These are phyloP conservation scores for Cyclotella baltica DNA, from an alignment of 108 stramenopile species.

Conservation along the genomic window DNA sequence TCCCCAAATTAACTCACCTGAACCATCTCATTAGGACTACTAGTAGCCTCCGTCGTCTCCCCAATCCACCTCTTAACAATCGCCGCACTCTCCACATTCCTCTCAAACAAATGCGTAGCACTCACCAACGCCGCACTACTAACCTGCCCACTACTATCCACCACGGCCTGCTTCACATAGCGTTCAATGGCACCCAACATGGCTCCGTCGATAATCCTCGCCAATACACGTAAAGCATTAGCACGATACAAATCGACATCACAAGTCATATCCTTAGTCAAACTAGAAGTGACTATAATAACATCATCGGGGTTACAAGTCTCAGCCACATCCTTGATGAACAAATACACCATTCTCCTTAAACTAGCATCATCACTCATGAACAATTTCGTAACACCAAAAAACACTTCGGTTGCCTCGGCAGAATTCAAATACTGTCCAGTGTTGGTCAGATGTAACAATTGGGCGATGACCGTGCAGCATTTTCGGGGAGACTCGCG, in stretches of 20 bases:
- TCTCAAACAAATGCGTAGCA: slow-evolving; percentile 80
- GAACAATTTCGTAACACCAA: slow-evolving; percentile 99
- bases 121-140: slow-evolving; percentile 95
- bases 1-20: slow-evolving; percentile 58
- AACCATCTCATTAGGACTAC: slow-evolving; percentile 96
- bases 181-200: slow-evolving; percentile 99
- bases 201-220: slow-evolving; percentile 97
- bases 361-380: slow-evolving; percentile 93
- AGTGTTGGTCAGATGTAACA: slow-evolving; percentile 91
- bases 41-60: slow-evolving; percentile 94
- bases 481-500: slow-evolving; percentile 96
- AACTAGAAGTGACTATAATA: slow-evolving; percentile 97
- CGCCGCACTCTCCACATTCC: slow-evolving; percentile 77
- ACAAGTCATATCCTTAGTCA: slow-evolving; percentile 99
- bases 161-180: slow-evolving; percentile 98
- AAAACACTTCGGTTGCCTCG: slow-evolving; percentile 97
- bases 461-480: slow-evolving; percentile 98
- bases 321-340: slow-evolving; percentile 99
- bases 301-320: slow-evolving; percentile 98
- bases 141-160: slow-evolving; percentile 95
- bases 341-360: slow-evolving; percentile 94
- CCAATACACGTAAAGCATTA: slow-evolving; percentile 97
- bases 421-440: slow-evolving; percentile 77
- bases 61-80: slow-evolving; percentile 94
- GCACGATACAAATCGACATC: slow-evolving; percentile 98